Evolutionary conservation across 257 asterid species (phyloP), one percentile per base, ranked within the genome.

Genomic region (Handroanthus guayacan): DNA sequence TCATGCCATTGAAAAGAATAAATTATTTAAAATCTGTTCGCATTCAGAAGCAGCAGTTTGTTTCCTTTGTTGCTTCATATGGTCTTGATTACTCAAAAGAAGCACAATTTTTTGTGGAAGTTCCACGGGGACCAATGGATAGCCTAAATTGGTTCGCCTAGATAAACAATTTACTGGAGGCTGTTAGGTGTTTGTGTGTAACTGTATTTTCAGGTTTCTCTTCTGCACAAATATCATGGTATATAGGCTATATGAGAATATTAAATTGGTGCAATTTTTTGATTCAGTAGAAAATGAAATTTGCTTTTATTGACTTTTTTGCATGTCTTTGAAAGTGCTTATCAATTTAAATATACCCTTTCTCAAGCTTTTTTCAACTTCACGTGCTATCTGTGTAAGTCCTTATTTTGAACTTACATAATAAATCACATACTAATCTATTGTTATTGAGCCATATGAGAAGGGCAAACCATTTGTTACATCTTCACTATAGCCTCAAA

Each of bases 1-100:
- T 76, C 37, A 6, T 75, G 38, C 66, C 51, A 63, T 63, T 64
- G 11, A 41, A 63, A 17, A 50, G n/a, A 47, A 18, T 2, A 48
- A 18, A 36, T 18, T 66, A 54, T 48, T 64, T 62, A 36, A 61
- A 37, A 37, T 36, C 31, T 45, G 60, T 50, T 38, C 61, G 77
- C 76, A 61, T 14, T 62, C 51, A 45, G 44, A 52, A 47, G 72
- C 51, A 41, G 54, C 58, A 43, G 64, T 44, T 71, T 63, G 41
- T 9, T 47, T 45, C 44, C 56, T 43, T 7, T 72, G 68, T 71
- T 31, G 62, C 62, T 61, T 68, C 58, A 34, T 56, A 25, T 56
- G 44, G 43, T 43, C 69, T 76, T 48, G 43, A 31, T 60, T 44
- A 17, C 62, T 43, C 61, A 9, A 9, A 45, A 16, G 52, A 62